Base-by-base conservation (phyloP, 1,139 yeast genomes). In the Meyerozyma sp. region DNA sequence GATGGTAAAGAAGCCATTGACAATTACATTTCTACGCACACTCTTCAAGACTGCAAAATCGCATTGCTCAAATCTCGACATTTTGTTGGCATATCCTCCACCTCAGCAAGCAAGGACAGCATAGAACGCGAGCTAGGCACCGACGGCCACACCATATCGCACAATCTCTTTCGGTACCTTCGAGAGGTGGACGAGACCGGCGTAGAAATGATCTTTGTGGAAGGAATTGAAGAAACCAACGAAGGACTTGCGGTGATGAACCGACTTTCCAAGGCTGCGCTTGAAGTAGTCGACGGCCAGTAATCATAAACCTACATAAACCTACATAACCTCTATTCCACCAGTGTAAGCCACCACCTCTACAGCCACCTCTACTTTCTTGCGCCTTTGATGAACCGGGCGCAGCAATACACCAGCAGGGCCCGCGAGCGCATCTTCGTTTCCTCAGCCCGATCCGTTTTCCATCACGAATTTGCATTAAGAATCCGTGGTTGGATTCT, bases 221-320 rank as follows among this genome's bases (percentile, higher is more conserved):
- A 88, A 56, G 93, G 93, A 0, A 75, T 88, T 4, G 77, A 71
- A 23, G 88, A 83, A 51, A 61, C 69, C 0, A 73, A 84, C 43
- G 94, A 90, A 56, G 98, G 98, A 0, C 70, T 91, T 44, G 98
- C 98, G 0, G 84, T 93, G 37, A 91, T 93, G 97, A 93, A 93
- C 60, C 68, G 98, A 51, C 70, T 93, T 35, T 72, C 77, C 41
- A 93, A 93, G 61, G 98, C 98, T 3, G 95, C 98, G 0, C 67
- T 77, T 4, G 79, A 75, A 42, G 75, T 68, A 14, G 55, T 72
- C 35, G 46, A 54, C 32, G 59, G 58, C 8, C 30, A n/a, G 18
- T 29, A 38, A 8, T 16, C 29, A 13, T 13, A 16, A 23, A 34
- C 29, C 13, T 21, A 21, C 23, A 21, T 21, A 21, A 21, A 21